These are phyloP conservation scores for Rhododendron ferrugineum DNA, from an alignment of 148 eudicot genomes.

Conservation along the genomic window DNA sequence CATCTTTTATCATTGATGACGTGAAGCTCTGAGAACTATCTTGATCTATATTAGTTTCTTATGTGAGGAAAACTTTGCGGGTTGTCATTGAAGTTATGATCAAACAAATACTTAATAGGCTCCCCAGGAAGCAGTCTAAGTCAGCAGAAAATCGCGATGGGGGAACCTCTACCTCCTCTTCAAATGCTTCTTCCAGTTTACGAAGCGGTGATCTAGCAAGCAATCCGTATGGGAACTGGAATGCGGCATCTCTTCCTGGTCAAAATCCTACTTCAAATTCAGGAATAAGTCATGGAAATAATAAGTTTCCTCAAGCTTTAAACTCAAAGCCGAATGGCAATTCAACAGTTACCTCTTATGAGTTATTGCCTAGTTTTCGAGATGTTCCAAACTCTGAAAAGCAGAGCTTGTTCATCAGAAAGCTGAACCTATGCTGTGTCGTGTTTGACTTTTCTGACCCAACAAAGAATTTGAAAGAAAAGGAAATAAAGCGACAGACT, in stretches of 20 bases:
- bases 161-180: conserved; percentile 32
- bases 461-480: conserved; percentile 42
- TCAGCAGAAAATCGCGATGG: conserved; percentile 58
- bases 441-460: conserved; percentile 43
- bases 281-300: conserved; percentile 34
- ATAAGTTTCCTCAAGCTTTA: conserved; percentile 25
- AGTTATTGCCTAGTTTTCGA: conserved; percentile 41
- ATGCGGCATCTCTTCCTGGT: conserved; percentile 33
- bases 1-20: neutral
- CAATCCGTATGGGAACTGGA: conserved; percentile 42
- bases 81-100: conserved; percentile 46
- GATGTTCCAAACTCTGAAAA: conserved; percentile 44
- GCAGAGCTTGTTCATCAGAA: conserved; percentile 39
- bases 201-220: conserved; percentile 38
- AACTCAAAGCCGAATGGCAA: conserved; percentile 31
- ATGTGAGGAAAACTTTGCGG: conserved; percentile 11
- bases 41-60: neutral
- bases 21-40: neutral
- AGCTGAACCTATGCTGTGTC: conserved; percentile 40
- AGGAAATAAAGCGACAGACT: conserved; percentile 45
- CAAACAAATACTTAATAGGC: conserved; percentile 70
- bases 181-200: conserved; percentile 40
- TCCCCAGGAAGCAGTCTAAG: conserved; percentile 78
- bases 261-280: conserved; percentile 32
- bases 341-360: conserved; percentile 25